Evolutionary conservation across 2,329 filamentous ascomycete genomes (phyloP).

Genomic region (Emericellopsis cladophorae): DNA sequence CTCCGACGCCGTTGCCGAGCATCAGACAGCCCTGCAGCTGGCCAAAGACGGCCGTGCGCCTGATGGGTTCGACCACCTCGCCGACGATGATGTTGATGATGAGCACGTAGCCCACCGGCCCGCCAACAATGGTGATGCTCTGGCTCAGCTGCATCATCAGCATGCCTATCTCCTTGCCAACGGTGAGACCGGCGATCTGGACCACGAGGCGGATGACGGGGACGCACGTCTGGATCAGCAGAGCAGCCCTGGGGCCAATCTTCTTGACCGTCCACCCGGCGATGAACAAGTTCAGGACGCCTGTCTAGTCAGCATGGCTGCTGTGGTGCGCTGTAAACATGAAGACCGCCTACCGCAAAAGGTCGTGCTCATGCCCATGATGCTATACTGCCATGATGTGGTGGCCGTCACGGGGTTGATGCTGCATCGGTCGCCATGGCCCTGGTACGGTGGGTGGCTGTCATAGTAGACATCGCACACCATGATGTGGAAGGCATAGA

Average conservation of each 20-base stretch:
- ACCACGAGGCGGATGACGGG: constrained; percentile 50
- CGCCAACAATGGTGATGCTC: constrained; percentile 54
- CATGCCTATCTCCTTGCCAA: constrained; percentile 50
- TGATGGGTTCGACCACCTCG: constrained; percentile 46
- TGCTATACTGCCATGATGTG: constrained; percentile 49
- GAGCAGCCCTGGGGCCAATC: constrained; percentile 48
- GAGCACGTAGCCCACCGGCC: constrained; percentile 56
- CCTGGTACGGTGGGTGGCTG: constrained; percentile 35
- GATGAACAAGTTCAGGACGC: constrained; percentile 52
- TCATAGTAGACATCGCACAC: constrained; percentile 59
- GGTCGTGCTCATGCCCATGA: constrained; percentile 55
- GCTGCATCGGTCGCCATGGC: constrained; percentile 40
- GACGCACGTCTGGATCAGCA: constrained; percentile 50
- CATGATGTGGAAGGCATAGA: constrained; percentile 61
- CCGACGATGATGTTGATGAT: constrained; percentile 57
- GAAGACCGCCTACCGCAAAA: constrained; percentile 37
- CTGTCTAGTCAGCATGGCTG: constrained; percentile 4
- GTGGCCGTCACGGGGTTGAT: constrained; percentile 49
- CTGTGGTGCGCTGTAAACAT: background rate
- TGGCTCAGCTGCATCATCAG: constrained; percentile 55
- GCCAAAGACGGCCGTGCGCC: constrained; percentile 53
- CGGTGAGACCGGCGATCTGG: constrained; percentile 52
- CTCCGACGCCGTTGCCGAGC: constrained; percentile 53
- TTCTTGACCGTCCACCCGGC: constrained; percentile 55
- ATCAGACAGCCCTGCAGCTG: constrained; percentile 54